Percentiles rank a stretch among this genome's conserved stretches.
Evolutionary conservation across 208 protist species (phyloP).

Genomic region (Trichomonas vaginalis): DNA sequence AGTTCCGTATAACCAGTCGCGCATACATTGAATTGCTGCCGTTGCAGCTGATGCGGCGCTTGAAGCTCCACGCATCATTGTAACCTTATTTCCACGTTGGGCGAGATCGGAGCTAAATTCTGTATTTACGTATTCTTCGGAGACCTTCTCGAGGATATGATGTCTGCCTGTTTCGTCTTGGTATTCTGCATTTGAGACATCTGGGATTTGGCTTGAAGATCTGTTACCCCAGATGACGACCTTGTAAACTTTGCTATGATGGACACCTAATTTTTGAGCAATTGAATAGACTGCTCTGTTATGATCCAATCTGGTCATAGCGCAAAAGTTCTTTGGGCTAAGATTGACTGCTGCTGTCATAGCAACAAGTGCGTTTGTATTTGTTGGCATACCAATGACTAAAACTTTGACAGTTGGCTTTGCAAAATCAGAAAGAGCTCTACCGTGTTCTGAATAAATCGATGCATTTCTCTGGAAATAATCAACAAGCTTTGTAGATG

Average conservation of each 20-base stretch:
- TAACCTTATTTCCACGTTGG: slow-evolving; percentile 44
- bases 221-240: slow-evolving; percentile 12
- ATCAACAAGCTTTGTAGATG: not conserved
- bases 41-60: slow-evolving; percentile 73
- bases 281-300: not conserved
- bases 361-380: not conserved
- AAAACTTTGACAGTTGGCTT: not conserved
- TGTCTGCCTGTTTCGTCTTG: not conserved
- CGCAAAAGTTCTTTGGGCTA: not conserved
- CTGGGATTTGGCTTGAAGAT: not conserved
- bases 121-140: not conserved
- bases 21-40: slow-evolving; percentile 47
- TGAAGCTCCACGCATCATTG: slow-evolving; percentile 55
- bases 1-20: slow-evolving; percentile 53
- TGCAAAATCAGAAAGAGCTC: not conserved
- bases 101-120: not conserved
- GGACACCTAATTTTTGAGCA: not conserved
- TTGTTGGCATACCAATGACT: slow-evolving; percentile 8
- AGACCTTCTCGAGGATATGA: not conserved
- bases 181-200: not conserved
- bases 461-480: not conserved
- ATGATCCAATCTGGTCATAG: slow-evolving; percentile 13
- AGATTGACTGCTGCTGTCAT: not conserved
- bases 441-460: not conserved
- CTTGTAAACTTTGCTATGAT: not conserved